phyloP scores from a whole-genome alignment of 2,329 filamentous ascomycete species.

The Beauveria rudraprayagi region DNA sequence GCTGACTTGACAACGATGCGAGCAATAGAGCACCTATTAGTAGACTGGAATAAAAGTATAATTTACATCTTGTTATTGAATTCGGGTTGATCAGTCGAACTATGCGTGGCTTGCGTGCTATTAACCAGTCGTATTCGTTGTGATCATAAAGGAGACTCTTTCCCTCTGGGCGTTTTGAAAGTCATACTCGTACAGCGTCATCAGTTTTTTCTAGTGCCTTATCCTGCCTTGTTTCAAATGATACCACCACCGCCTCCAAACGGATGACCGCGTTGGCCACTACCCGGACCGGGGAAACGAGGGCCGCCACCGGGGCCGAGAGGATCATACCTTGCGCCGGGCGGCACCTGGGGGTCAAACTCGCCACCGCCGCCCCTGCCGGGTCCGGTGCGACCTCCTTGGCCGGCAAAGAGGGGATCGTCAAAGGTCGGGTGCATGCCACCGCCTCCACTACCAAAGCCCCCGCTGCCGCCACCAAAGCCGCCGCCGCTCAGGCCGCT shows the following conservation, averaged over 20 bases:
- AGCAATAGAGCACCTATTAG: neutral
- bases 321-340: slow-evolving; percentile 88
- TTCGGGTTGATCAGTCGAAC: too few relatives aligned
- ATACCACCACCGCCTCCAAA: slow-evolving; percentile 26
- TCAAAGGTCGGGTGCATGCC: slow-evolving; percentile 98
- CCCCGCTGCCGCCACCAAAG: slow-evolving; percentile 23
- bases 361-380: slow-evolving; percentile 30
- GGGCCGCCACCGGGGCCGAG: slow-evolving; percentile 58
- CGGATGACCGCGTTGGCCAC: slow-evolving; percentile 24
- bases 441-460: slow-evolving; percentile 46
- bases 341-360: slow-evolving; percentile 64
- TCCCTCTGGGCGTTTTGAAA: neutral
- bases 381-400: slow-evolving; percentile 33
- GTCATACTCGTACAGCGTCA: neutral
- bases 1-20: neutral
- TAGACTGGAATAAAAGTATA: neutral
- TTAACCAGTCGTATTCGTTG: neutral
- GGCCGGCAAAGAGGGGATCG: slow-evolving; percentile 71
- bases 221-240: slow-evolving; percentile 18
- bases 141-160: neutral
- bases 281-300: slow-evolving; percentile 37
- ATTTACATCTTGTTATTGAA: neutral
- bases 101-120: neutral
- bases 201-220: neutral
- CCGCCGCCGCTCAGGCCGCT: slow-evolving; percentile 25